Evolutionary conservation across 2,329 filamentous ascomycete species (phyloP), one percentile per base, ranked within the genome.

Genomic region (Colletotrichum liaoningense): DNA sequence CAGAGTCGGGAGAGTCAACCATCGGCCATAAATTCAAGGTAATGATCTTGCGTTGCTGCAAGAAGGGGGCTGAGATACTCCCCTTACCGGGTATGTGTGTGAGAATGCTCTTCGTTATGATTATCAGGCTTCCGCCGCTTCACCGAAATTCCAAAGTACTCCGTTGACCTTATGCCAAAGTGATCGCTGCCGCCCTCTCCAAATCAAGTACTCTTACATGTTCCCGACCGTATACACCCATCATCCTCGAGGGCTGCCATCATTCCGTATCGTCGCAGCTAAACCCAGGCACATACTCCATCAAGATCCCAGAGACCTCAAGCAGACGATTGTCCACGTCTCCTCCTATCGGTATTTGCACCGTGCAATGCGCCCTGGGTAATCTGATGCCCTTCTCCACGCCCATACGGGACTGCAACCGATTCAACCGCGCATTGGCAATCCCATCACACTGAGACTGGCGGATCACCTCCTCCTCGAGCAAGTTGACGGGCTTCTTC

Each of bases 391-490:
- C 58, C 46, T 69, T 69, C 30, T 62, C 57, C 8, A 28, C 49
- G n/a, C 33, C 49, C 49, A 38, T 42, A 7, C 49, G 58, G 22
- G 49, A 30, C 9, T 56, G 58, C 14, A 55, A 38, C 5, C 66
- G 46, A 16, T 30, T 38, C 19, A 56, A 24, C 12, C 54, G 49
- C 22, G 35, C 54, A 24, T 65, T 64, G 38, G 33, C 33, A 22
- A 42, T 55, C 12, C 46, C 65, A 19, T 72, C 49, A 28, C 69
- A 72, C 35, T 68, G 57, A 28, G 56, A 22, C 35, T 72, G 69
- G 22, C 69, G 57, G 19, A 62, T 52, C 22, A 69, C 69, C 52
- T 72, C 69, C 28, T 62, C 14, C 33, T 72, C 26, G 33, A 72
- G 69, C 56, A 16, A 38, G n/a, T 69, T 72, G 26, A 30, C 26